Evolutionary conservation across 2,329 filamentous ascomycete genomes (phyloP), one percentile per base, ranked within the genome.

Genomic region (Colletotrichum chlorophyti): DNA sequence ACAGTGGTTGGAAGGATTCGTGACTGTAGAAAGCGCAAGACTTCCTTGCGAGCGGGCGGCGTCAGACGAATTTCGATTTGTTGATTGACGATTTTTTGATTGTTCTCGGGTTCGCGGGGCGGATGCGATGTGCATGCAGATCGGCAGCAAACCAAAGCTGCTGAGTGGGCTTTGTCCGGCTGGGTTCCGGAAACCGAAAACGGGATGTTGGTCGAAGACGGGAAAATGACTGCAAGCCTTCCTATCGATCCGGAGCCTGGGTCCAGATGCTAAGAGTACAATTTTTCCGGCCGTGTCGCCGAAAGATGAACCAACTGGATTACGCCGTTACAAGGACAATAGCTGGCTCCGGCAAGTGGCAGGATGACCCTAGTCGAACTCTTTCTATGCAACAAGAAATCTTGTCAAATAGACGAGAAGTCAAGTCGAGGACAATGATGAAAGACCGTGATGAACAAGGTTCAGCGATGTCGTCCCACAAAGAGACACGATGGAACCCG

Each of bases 31-130:
- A 9, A 19, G 38, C 19, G 6, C 35, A 50, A 17, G 15, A 14
- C 50, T 29, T 48, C 50, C 55, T 41, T 48, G n/a, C 55, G 43
- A 45, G 57, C 57, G 57, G 40, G 41, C 24, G 46, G 53, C 53
- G 58, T 52, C 35, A 14, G 58, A 52, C 37, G 55, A 59, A 21
- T 48, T 42, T 49, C 51, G 50, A 54, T 53, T 45, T 29, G 54
- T 55, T 38, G 49, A 59, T 21, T 48, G 50, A 43, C 51, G 50
- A 54, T 53, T 45, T 29, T 59, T 55, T 38, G 49, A 55, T 32
- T 43, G 31, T 34, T 40, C 42, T 55, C 37, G 37, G 51, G 38
- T 29, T 27, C 43, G 52, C 52, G 52, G 52, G 52, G 35, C 42
- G 31, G 31, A 31, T 53, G 50, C 32, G 31, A 21, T 38, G 45